Percentiles rank a stretch among this genome's conserved stretches.
These are phyloP conservation scores for Tranzscheliella williamsii DNA, from an alignment of 1,284 basidiomycete genomes.

Conservation along the genomic window DNA sequence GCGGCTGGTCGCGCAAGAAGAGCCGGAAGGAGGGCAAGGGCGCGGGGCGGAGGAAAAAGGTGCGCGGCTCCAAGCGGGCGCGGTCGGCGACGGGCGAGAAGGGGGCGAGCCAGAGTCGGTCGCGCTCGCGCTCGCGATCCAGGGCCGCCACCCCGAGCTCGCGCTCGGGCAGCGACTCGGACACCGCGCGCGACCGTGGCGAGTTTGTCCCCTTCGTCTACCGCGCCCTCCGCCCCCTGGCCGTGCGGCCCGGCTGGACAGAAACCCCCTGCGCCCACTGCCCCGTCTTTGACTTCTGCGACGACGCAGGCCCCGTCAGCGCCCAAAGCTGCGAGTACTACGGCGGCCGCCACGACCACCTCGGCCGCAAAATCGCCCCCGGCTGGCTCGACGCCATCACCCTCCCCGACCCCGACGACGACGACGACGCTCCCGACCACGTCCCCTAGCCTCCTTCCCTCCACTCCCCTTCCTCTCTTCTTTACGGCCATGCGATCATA, in stretches of 20 bases:
- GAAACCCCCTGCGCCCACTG: conserved; percentile 53
- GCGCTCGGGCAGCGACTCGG: background rate
- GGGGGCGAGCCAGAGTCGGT: too few relatives aligned
- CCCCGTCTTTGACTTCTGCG: conserved; percentile 55
- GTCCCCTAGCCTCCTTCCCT: too few relatives aligned
- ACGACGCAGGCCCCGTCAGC: conserved; percentile 49
- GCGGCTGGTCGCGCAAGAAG: conserved; percentile 22
- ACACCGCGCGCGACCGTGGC: conserved; percentile 1
- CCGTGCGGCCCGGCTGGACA: conserved; percentile 42
- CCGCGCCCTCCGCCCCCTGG: conserved; percentile 36
- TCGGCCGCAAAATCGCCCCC: conserved; percentile 24
- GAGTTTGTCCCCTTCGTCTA: conserved; percentile 43
- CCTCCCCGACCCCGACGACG: conserved; percentile 20
- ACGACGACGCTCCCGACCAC: conserved; percentile 8
- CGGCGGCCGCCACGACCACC: conserved; percentile 33
- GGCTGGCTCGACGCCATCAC: conserved; percentile 36
- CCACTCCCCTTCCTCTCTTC: too few relatives aligned
- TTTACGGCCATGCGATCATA: too few relatives aligned
- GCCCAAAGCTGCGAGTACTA: conserved; percentile 50
- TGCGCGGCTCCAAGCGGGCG: background rate
- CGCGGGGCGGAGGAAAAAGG: background rate
- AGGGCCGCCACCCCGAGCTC: background rate
- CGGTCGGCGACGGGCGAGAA: too few relatives aligned
- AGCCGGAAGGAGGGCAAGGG: conserved; percentile 11
- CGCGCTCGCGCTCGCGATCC: background rate